phyloP scores from a whole-genome alignment of 2,329 filamentous ascomycete genomes.

The Aspergillus sp. region DNA sequence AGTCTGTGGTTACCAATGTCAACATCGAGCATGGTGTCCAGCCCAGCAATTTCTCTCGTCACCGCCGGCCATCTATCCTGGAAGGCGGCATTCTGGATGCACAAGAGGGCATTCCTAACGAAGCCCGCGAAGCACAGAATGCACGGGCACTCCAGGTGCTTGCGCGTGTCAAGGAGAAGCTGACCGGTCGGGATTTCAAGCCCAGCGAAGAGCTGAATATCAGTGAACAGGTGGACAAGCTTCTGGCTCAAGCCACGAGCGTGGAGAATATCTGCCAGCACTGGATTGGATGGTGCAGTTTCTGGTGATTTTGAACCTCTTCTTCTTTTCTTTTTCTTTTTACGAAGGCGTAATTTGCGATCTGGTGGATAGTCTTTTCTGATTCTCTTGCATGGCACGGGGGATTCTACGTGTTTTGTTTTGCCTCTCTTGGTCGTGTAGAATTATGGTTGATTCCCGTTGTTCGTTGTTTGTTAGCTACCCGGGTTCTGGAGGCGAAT shows the following conservation, averaged over 20 bases:
- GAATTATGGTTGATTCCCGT: constrained; percentile 4
- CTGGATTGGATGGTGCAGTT: constrained; percentile 98
- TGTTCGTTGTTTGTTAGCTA: constrained; percentile 10
- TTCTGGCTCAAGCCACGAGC: constrained; percentile 93
- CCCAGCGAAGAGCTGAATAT: constrained; percentile 78
- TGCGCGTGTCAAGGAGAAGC: constrained; percentile 87
- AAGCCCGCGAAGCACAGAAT: constrained; percentile 77
- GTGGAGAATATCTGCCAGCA: constrained; percentile 97
- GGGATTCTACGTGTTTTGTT: constrained; percentile 9
- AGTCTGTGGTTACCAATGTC: constrained; percentile 54
- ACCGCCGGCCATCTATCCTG: constrained; percentile 67
- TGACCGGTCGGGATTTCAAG: constrained; percentile 92
- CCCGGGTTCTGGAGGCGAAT: background rate
- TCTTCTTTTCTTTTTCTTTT: constrained; percentile 6
- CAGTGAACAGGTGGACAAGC: constrained; percentile 85
- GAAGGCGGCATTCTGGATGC: constrained; percentile 51
- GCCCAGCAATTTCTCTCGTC: constrained; percentile 65
- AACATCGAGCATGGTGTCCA: constrained; percentile 51
- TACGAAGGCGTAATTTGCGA: constrained; percentile 24
- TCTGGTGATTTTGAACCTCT: constrained; percentile 66
- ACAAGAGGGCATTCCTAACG: constrained; percentile 39
- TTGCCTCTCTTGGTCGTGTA: constrained; percentile 4
- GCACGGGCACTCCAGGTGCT: constrained; percentile 89
- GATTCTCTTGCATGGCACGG: constrained; percentile 18
- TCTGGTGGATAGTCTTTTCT: constrained; percentile 16